phyloP scores from a whole-genome alignment of 139 green algal genomes.

The Closterium sp. region DNA sequence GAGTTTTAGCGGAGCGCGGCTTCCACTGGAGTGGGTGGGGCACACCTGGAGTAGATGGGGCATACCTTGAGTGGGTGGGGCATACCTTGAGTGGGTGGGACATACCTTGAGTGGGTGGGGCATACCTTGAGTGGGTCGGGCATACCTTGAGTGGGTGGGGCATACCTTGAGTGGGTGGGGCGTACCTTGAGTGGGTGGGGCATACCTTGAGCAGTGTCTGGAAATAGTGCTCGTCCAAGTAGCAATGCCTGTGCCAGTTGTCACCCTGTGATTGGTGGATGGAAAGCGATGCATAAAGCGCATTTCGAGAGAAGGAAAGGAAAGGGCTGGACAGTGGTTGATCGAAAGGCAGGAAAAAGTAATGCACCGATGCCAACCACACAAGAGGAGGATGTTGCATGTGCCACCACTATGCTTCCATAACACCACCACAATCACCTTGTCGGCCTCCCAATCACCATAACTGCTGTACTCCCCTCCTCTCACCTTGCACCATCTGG shows the following conservation, averaged over 20 bases:
- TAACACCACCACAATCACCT: not conserved
- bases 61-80: too few species aligned
- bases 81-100: too few species aligned
- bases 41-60: too few species aligned
- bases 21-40: too few species aligned
- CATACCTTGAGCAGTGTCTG: not conserved
- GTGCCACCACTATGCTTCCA: not conserved
- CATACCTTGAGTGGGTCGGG: too few species aligned
- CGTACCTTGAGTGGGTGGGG: too few species aligned
- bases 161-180: not conserved
- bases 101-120: too few species aligned
- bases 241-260: not conserved
- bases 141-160: too few species aligned
- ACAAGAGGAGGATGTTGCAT: too few species aligned
- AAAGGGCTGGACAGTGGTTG: not conserved
- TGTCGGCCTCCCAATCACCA: too few species aligned
- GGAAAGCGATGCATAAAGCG: not conserved
- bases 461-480: too few species aligned
- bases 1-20: too few species aligned
- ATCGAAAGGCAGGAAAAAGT: not conserved
- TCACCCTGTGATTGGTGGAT: not conserved
- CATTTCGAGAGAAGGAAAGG: not conserved
- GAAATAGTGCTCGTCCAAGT: not conserved
- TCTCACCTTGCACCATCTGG: not conserved
- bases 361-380: not conserved